A percentile compares a stretch with the other conserved stretches of the same genome.
These are phyloP conservation scores for Leishmania turanica DNA, from an alignment of 208 protist genomes.

Conservation along the genomic window DNA sequence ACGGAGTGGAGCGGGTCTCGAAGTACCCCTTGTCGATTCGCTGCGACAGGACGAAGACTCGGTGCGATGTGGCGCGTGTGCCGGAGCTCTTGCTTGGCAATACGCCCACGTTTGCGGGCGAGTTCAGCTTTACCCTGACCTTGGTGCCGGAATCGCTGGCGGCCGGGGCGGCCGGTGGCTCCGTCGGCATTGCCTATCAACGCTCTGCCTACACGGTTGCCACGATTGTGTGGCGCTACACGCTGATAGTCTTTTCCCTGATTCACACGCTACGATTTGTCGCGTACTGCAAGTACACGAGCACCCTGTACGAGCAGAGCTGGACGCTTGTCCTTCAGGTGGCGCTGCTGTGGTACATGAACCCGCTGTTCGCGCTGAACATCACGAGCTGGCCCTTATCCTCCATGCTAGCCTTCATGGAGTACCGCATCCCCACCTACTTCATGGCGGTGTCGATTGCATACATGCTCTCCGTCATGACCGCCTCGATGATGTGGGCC, in stretches of 20 bases:
- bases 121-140: slow-evolving; percentile 12
- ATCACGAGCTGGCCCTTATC: slow-evolving; percentile 37
- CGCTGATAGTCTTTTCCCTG: slow-evolving; percentile 63
- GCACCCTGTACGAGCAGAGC: slow-evolving; percentile 72
- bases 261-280: slow-evolving; percentile 73
- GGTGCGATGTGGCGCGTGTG: slow-evolving; percentile 33
- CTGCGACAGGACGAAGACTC: slow-evolving; percentile 28
- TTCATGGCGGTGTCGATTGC: slow-evolving; percentile 69
- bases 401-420: slow-evolving; percentile 69
- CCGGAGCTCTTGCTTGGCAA: slow-evolving; percentile 31
- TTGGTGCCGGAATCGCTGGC: slow-evolving; percentile 22
- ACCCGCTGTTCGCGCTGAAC: slow-evolving; percentile 66
- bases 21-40: slow-evolving; percentile 17
- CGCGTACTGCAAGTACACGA: slow-evolving; percentile 63
- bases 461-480: slow-evolving; percentile 89
- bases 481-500: slow-evolving; percentile 71
- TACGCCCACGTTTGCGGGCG: not conserved
- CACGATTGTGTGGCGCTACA: slow-evolving; percentile 67
- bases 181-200: slow-evolving; percentile 69
- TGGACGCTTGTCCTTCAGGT: slow-evolving; percentile 76
- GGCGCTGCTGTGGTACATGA: slow-evolving; percentile 73
- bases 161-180: slow-evolving; percentile 12
- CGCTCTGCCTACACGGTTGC: slow-evolving; percentile 57
- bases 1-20: not conserved
- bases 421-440: slow-evolving; percentile 77